Conservation (phyloP, 257 asterid genomes). For the Henckelia pumila region DNA sequence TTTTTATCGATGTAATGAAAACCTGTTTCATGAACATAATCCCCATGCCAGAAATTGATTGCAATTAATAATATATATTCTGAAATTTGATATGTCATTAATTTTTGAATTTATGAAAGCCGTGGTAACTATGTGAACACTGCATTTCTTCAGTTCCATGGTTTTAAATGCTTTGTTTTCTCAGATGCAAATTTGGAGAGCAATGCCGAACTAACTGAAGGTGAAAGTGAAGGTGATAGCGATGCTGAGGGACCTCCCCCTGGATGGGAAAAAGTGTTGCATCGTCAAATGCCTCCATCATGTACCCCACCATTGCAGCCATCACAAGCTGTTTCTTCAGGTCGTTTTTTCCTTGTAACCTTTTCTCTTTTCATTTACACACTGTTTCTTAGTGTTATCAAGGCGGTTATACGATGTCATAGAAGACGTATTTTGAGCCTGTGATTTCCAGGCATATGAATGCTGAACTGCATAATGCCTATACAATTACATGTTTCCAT, state of each 20-base stretch:
- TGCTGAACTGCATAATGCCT: no score
- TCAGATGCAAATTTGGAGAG: constrained; percentile 40
- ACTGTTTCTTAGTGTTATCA: background rate
- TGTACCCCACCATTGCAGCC: constrained; percentile 36
- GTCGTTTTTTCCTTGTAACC: constrained; percentile 32
- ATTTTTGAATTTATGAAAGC: background rate
- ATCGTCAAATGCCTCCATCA: constrained; percentile 35
- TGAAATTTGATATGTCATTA: constrained; percentile 20
- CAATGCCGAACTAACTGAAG: constrained; percentile 35
- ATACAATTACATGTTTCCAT: no score
- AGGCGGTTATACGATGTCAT: background rate
- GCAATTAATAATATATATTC: background rate
- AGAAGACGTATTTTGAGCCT: background rate
- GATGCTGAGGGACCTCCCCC: constrained; percentile 70
- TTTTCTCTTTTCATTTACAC: constrained; percentile 2
- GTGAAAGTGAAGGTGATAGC: constrained; percentile 29
- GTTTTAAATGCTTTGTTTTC: constrained; percentile 18
- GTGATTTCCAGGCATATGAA: no score
- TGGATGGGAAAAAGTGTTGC: constrained; percentile 55
- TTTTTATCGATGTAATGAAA: constrained; percentile 4
- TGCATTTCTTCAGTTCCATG: background rate
- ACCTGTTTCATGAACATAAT: constrained; percentile 1
- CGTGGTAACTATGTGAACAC: background rate
- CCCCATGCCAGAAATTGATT: constrained; percentile 2
- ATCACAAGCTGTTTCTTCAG: constrained; percentile 35